Base-by-base conservation (phyloP, 257 asterid species). In the Euphrasia confusa region DNA sequence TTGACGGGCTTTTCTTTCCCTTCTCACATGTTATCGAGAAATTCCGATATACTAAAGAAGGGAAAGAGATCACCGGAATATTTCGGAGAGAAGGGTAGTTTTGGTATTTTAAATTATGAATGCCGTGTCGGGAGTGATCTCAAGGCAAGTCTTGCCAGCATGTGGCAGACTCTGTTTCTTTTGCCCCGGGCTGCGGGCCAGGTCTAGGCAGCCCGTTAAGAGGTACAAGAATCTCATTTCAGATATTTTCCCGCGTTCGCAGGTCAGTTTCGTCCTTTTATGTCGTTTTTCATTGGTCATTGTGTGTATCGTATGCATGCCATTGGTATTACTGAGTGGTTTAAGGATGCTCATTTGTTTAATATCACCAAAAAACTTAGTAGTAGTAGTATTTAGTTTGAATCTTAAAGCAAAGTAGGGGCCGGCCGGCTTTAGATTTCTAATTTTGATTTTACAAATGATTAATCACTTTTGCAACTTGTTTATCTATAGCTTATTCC, bases 201-300 rank as follows among this genome's bases (percentile, higher is more conserved):
- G 97, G 86, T 92, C 99, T 27, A 71, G 99, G 71, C 99, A 92
- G 83, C 99, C 99, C 10, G 97, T 92, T 55, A 92, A 89, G 90
- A 84, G 99, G 79, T 92, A 92, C 88, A 92, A 92, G 91, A 86
- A 92, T 77, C 75, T 92, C 92, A 84, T 92, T 26, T 63, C 97
- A 7, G 97, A 92, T 53, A 89, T 89, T 54, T 92, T 92, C 50
- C 93, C 98, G 45, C 78, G 77, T 9, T 59, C 79, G 49, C 92
- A 80, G 98, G 97, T 92, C 48, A 42, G 97, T 79, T 65, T 37
- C 11, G 42, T 37, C 11, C 10, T 37, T 37, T 37, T 8, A 2
- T 7, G 8, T 37, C 10, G 42, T 37, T 37, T 37, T 37, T 2
- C 10, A 2, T 37, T 37, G 1, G 42, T 37, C 2, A 37, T 37